A percentile compares a stretch with the other conserved stretches of the same genome.
phyloP scores from a whole-genome alignment of 305 asterid species.

The Euphrasia arctica region DNA sequence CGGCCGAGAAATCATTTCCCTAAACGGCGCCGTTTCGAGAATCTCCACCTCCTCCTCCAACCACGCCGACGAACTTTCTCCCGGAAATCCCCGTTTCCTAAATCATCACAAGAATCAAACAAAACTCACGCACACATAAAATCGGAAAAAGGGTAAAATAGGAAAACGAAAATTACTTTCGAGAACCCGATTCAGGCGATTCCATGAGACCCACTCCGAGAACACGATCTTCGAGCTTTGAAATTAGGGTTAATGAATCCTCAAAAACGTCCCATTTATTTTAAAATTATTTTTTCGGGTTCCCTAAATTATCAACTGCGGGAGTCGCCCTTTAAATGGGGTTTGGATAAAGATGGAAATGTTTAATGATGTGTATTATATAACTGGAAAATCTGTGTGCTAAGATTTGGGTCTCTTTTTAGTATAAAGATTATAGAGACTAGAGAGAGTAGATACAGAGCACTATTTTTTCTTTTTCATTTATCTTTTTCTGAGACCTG shows the following conservation, averaged over 20 bases:
- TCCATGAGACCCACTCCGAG: slow-evolving; percentile 47
- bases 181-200: slow-evolving; percentile 53
- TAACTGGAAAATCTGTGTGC: not conserved
- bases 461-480: too few relatives aligned
- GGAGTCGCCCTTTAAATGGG: not conserved
- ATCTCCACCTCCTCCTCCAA: slow-evolving; percentile 43
- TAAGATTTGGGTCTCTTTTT: not conserved
- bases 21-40: slow-evolving; percentile 49
- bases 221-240: not conserved
- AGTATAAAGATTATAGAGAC: not conserved
- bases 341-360: not conserved
- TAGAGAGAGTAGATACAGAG: too few relatives aligned
- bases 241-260: slow-evolving; percentile 26
- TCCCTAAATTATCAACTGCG: not conserved
- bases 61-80: slow-evolving; percentile 47
- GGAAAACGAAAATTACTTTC: slow-evolving; percentile 34
- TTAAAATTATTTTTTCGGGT: not conserved
- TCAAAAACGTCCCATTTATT: not conserved
- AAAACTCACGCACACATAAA: not conserved
- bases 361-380: too few relatives aligned
- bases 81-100: slow-evolving; percentile 70
- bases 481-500: too few relatives aligned
- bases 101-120: slow-evolving; percentile 19
- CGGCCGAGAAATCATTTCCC: slow-evolving; percentile 30
- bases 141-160: not conserved